Percentiles rank a stretch among this genome's conserved stretches.
phyloP scores from a whole-genome alignment of 2,329 filamentous ascomycete genomes.

The Fonsecaea monophora region DNA sequence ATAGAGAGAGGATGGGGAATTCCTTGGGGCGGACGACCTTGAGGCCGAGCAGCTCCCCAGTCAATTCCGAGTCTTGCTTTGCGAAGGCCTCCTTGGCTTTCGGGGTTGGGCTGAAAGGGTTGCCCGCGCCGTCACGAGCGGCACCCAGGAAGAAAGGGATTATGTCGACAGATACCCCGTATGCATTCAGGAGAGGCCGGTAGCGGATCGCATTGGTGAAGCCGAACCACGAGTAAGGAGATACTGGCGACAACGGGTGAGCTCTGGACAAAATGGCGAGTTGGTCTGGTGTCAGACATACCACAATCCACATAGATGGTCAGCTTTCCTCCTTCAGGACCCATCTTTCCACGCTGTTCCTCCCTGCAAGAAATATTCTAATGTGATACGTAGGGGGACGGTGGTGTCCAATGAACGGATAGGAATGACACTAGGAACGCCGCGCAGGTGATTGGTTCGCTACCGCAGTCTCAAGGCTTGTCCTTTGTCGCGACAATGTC shows the following conservation, averaged over 20 bases:
- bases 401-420: no score
- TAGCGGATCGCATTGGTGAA: constrained; percentile 31
- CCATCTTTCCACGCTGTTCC: neutral
- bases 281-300: constrained; percentile 3
- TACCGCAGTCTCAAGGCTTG: neutral
- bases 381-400: no score
- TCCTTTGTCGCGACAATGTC: neutral
- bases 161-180: constrained; percentile 33
- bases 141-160: constrained; percentile 32
- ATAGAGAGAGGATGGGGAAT: constrained; percentile 34
- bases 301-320: constrained; percentile 33
- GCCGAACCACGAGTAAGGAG: constrained; percentile 34
- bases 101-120: constrained; percentile 27
- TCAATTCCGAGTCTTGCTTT: constrained; percentile 28
- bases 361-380: neutral
- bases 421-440: neutral
- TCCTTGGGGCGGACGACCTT: constrained; percentile 27
- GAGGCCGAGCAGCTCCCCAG: constrained; percentile 28
- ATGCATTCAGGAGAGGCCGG: constrained; percentile 27
- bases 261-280: neutral
- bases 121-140: constrained; percentile 29
- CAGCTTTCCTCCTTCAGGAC: constrained; percentile 30
- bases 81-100: constrained; percentile 28
- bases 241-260: constrained; percentile 21
- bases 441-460: neutral